phyloP scores from a whole-genome alignment of 2,329 filamentous ascomycete species.

The Ophiocordyceps camponoti-rufipedis region DNA sequence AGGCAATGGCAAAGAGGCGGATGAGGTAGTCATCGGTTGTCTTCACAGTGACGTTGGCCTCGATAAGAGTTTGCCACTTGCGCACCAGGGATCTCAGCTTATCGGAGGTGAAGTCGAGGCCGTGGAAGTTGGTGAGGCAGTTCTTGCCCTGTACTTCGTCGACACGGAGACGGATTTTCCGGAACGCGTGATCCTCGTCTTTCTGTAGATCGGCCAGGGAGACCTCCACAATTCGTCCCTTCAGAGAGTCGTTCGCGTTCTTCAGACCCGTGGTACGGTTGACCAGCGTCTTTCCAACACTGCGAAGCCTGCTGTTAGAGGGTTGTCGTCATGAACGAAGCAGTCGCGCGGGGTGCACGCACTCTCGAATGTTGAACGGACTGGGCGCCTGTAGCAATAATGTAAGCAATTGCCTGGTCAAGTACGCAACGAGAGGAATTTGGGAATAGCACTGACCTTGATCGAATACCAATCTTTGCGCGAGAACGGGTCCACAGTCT shows the following conservation, averaged over 20 bases:
- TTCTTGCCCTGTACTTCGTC: constrained; percentile 99
- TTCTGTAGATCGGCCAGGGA: constrained; percentile 98
- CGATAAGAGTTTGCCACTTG: constrained; percentile 99
- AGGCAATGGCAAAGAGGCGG: constrained; percentile 95
- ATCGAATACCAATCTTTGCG: constrained; percentile 99
- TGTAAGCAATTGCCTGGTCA: constrained; percentile 4
- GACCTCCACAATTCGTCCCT: constrained; percentile 97
- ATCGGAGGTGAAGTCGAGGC: constrained; percentile 99
- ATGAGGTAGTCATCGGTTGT: constrained; percentile 99
- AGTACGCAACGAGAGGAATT: neutral
- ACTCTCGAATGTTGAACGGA: constrained; percentile 94
- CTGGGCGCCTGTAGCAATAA: constrained; percentile 54
- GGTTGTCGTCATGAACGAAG: neutral
- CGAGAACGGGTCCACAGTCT: constrained; percentile 90
- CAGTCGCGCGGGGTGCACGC: constrained; percentile 28
- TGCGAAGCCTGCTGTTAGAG: constrained; percentile 21
- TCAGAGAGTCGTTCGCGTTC: constrained; percentile 98
- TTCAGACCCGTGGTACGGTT: constrained; percentile 99
- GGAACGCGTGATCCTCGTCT: constrained; percentile 99
- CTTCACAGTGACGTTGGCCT: constrained; percentile 99
- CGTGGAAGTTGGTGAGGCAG: constrained; percentile 99
- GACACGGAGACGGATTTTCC: constrained; percentile 97
- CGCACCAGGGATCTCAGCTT: constrained; percentile 97
- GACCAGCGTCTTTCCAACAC: constrained; percentile 98
- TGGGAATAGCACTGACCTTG: constrained; percentile 42